Evolutionary conservation across 345 rosid species (phyloP), one percentile per base, ranked within the genome.

Genomic region (Euphorbia tirucalli): DNA sequence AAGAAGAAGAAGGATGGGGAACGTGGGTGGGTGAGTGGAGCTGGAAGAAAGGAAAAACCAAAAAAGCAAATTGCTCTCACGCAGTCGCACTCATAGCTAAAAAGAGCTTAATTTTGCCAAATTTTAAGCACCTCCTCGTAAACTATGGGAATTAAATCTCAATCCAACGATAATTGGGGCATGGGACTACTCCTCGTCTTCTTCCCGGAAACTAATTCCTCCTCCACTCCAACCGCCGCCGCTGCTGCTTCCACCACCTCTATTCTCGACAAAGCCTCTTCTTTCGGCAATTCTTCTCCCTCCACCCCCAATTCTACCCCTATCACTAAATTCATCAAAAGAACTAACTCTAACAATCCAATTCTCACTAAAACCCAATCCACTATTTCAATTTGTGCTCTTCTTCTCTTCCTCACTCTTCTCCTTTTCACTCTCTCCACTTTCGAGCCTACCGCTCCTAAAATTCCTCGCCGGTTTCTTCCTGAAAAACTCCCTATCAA

Each of bases 361-460:
- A 83, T 92, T 25, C 80, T 88, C 56, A 68, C 83, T 30, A 92
- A 85, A 78, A 92, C 97, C 49, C 96, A 88, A 74, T 92, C 89
- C 68, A 95, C 97, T 4, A 83, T 95, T 72, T 90, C 97, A 7
- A 83, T 92, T 68, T 95, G 97, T 15, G 83, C 81, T 68, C 85
- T 95, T 69, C 77, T 92, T 7, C 78, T 95, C 60, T 80, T 87
- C 74, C 56, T 92, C 48, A 85, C 96, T 13, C 90, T 94, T 68
- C 89, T 92, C 50, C 83, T 92, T 78, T 94, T 94, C 78, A 83
- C 96, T 54, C 91, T 94, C 83, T 90, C 99, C 62, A 90, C 97
- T 43, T 90, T 93, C 76, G 98, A 93, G 24, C 93, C 92, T 67
- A 21, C 85, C 56, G 2, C 72, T 19, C 54, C 11, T 11, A 28